phyloP scores from a whole-genome alignment of 169 alveolate genomes.

The Cryptosporidium parvum region DNA sequence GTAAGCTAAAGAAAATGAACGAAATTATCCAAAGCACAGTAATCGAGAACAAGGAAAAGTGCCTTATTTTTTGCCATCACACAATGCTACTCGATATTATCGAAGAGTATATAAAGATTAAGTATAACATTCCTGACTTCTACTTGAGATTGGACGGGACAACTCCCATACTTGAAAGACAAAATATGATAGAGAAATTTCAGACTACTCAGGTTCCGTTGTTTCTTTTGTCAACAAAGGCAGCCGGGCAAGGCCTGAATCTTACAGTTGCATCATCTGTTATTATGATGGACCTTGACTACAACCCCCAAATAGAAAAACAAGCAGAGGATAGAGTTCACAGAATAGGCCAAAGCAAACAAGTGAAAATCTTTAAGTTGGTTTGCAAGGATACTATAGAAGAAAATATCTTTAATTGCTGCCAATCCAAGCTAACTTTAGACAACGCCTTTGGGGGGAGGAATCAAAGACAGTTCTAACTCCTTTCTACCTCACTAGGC shows the following conservation, averaged over 20 bases:
- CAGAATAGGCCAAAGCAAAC: conserved; percentile 93
- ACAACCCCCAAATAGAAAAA: conserved; percentile 94
- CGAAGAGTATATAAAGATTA: conserved; percentile 85
- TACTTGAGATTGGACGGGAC: conserved; percentile 95
- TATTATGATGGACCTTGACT: conserved; percentile 94
- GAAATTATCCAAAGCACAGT: conserved; percentile 34
- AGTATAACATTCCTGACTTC: conserved; percentile 71
- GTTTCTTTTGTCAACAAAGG: conserved; percentile 96
- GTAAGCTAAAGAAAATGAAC: conserved; percentile 45
- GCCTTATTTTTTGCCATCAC: conserved; percentile 92
- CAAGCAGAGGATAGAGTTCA: conserved; percentile 96
- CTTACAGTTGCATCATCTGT: conserved; percentile 98
- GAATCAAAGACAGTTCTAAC: conserved; percentile 36
- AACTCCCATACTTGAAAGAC: conserved; percentile 94
- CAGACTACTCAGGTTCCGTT: conserved; percentile 86
- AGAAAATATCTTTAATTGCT: conserved; percentile 88
- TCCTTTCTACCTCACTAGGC: background rate
- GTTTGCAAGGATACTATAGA: conserved; percentile 91
- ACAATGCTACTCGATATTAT: conserved; percentile 91
- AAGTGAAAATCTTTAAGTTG: conserved; percentile 90
- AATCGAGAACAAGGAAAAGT: conserved; percentile 83
- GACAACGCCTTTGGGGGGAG: conserved; percentile 89
- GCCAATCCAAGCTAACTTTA: conserved; percentile 84
- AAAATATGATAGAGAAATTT: conserved; percentile 85
- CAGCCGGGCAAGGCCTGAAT: conserved; percentile 99